Conservation (phyloP, 768 basidiomycete species). For the Lanmaoa pseudosensibilis region DNA sequence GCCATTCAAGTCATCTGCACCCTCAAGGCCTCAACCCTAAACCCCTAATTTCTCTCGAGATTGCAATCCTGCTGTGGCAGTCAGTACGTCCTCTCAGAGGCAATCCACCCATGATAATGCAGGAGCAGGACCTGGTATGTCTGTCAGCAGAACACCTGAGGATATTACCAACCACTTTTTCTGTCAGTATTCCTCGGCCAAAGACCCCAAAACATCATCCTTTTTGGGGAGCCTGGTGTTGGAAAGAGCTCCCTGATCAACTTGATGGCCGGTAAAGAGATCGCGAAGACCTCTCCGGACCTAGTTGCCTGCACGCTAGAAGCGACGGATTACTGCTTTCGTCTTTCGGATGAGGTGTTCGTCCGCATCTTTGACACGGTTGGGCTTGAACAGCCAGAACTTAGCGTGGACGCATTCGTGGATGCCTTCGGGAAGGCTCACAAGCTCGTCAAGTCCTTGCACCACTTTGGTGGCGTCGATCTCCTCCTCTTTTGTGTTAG, state of each 20-base stretch:
- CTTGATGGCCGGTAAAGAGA: not conserved
- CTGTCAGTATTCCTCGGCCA: too few relatives aligned
- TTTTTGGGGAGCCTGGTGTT: too few relatives aligned
- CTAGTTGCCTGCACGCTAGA: conserved; percentile 2
- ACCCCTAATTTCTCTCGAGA: too few relatives aligned
- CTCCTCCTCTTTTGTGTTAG: conserved; percentile 14
- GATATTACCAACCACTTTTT: too few relatives aligned
- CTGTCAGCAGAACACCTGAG: too few relatives aligned
- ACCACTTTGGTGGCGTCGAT: conserved; percentile 5
- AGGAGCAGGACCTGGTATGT: too few relatives aligned
- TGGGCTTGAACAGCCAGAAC: conserved; percentile 10
- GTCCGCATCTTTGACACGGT: conserved; percentile 8
- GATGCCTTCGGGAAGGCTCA: conserved; percentile 9
- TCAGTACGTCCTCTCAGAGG: too few relatives aligned
- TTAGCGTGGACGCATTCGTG: not conserved
- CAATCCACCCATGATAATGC: too few relatives aligned
- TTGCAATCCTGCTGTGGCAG: too few relatives aligned
- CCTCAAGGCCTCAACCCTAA: not conserved
- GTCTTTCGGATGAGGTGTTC: not conserved
- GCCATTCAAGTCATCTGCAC: not conserved
- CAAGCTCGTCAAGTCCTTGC: not conserved
- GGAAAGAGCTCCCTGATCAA: conserved; percentile 15
- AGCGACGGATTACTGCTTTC: not conserved
- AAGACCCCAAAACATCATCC: too few relatives aligned
- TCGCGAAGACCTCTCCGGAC: conserved; percentile 1